Base-by-base conservation (phyloP, 1,284 basidiomycete genomes). In the Cystobasidium sp. region DNA sequence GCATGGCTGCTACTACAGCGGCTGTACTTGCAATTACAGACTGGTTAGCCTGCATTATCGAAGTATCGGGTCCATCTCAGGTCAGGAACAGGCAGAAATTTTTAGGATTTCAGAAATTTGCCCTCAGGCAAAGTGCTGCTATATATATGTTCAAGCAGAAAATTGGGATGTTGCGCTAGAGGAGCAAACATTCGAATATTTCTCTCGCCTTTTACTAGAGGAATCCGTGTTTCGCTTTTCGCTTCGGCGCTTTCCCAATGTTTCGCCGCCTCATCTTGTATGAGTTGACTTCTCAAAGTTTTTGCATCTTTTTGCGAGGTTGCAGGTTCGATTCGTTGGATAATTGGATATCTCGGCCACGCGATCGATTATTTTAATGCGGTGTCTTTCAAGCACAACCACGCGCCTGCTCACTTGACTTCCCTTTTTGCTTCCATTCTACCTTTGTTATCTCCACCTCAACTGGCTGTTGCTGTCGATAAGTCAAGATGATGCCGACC, bases 181-280 rank as follows among this genome's bases (percentile, higher is more conserved):
- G 64, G 64, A 66, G 64, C 64, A 66, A 66, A 66, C 64, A 66
- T 66, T 66, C 64, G 64, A 66, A 66, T 37, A 66, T 66, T 66
- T 55, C 64, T 55, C 64, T 66, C 64, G 64, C 64, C 64, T 66
- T 66, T 70, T 72, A 73, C 70, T 73, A 73, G 70, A 73, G 61
- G 70, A 58, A 66, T 56, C 70, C 63, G 70, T 73, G 70, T 73
- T 62, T 62, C 56, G 55, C 56, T 73, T 66, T 52, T 62, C 63
- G 70, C 70, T 59, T 49, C 63, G 62, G 70, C 62, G 70, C 51
- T 73, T 65, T 65, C 55, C 63, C 70, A 73, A 73, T 73, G 70
- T 73, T 73, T 73, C 62, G 49, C 62, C 56, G 56, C 62, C 70
- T 68, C 66, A 68, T 56, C 51, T 56, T 41, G 43, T 52, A 56